Evolutionary conservation across 306 rosid genomes (phyloP), one percentile per base, ranked within the genome.

Genomic region (Potentilla sterilis): DNA sequence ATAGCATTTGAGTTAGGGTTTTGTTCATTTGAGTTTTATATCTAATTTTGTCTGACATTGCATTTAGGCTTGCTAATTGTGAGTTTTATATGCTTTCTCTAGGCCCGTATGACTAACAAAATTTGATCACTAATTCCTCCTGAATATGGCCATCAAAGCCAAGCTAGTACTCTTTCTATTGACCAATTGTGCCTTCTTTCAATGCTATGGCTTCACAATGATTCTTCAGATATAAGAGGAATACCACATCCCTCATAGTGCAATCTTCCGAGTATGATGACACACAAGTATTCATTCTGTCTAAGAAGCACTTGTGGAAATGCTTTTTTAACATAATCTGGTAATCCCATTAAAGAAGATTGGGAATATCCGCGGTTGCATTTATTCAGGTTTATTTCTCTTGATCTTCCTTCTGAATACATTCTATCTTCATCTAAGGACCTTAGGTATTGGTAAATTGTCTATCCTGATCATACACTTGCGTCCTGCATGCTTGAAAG

Each of bases 371-470:
- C 28, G 28, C 28, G 28, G 28, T 28, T 28, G 28, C 28, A 28
- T 81, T 87, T 49, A 92, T 83, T 67, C 85, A 82, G 71, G 77
- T 47, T 67, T 83, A 68, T 88, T 69, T 73, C 78, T 89, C 88
- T 87, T 88, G 74, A 94, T 78, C 77, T 85, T 84, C 86, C 74
- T 85, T 21, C 92, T 83, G 11, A 91, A 69, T 38, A 69, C 82
- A 22, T 84, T 72, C 68, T 88, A 92, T 79, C 88, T 83, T 79
- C 69, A 86, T 81, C 82, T 85, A 73, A 92, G 35, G 80, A 41
- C 74, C 74, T 67, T 82, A 63, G 79, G 67, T 72, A 83, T 86
- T 14, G 92, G 73, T 71, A 88, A 54, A 42, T 78, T 81, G 22
- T 69, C 82, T 81, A 79, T 77, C 82, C 82, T 87, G 75, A 59